These are phyloP conservation scores for Boletus rufocinnamomeus DNA, from an alignment of 768 basidiomycete genomes.

Conservation along the genomic window DNA sequence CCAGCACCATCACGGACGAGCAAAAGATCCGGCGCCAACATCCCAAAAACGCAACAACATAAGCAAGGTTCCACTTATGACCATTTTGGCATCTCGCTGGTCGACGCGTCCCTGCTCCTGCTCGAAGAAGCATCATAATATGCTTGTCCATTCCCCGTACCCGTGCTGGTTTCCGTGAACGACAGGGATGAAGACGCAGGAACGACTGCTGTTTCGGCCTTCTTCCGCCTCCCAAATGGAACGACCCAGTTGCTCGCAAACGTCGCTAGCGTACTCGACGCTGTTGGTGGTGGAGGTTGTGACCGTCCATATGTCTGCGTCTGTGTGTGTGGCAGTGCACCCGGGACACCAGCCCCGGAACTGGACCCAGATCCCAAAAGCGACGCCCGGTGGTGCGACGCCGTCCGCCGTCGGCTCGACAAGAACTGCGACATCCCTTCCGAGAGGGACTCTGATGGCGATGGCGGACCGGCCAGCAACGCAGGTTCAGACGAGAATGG, in stretches of 20 bases:
- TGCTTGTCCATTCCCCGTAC: conserved; percentile 24
- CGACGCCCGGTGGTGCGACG: conserved; percentile 60
- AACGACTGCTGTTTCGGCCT: conserved; percentile 13
- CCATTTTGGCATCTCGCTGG: conserved; percentile 42
- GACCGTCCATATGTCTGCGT: not conserved
- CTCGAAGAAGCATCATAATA: conserved; percentile 19
- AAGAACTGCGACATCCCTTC: conserved; percentile 57
- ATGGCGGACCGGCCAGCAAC: conserved; percentile 46
- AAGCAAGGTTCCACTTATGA: conserved; percentile 11
- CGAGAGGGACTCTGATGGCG: conserved; percentile 60
- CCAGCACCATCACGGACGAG: not conserved
- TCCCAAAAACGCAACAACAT: not conserved
- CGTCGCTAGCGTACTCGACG: conserved; percentile 55
- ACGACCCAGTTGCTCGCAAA: conserved; percentile 68
- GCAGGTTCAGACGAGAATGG: conserved; percentile 37
- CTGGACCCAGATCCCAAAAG: conserved; percentile 38
- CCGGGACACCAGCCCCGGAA: not conserved
- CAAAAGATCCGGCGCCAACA: not conserved
- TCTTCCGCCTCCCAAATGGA: conserved; percentile 60
- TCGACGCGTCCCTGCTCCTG: conserved; percentile 31
- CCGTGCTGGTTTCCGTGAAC: conserved; percentile 19
- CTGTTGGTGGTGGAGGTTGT: conserved; percentile 37
- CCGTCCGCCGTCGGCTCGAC: conserved; percentile 53
- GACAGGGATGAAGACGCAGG: conserved; percentile 4
- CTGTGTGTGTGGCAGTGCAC: conserved; percentile 8